Percentiles rank a stretch among this genome's conserved stretches.
These are phyloP conservation scores for Trypanosoma caninum DNA, from an alignment of 208 protist species.

Conservation along the genomic window DNA sequence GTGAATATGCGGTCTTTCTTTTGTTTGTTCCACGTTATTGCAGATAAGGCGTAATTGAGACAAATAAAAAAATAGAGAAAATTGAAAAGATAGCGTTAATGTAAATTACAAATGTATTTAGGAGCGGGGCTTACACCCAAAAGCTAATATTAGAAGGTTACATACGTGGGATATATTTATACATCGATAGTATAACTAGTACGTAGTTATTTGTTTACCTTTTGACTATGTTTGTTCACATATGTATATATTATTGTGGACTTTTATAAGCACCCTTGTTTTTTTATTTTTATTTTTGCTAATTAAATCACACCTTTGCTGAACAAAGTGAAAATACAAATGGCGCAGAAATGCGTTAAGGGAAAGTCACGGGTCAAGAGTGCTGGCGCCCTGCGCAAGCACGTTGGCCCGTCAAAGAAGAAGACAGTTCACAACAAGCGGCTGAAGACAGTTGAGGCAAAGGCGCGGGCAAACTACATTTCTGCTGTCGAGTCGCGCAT, in stretches of 20 bases:
- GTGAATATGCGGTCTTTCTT: too few species aligned
- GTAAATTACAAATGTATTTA: too few species aligned
- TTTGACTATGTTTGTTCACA: background rate
- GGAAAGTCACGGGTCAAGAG: slow-evolving; percentile 77
- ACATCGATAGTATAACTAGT: background rate
- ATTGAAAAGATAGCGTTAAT: background rate
- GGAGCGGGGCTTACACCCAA: too few species aligned
- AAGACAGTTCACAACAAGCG: slow-evolving; percentile 73
- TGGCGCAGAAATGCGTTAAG: slow-evolving; percentile 76
- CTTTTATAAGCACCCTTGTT: background rate
- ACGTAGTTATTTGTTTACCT: background rate
- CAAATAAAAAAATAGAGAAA: slow-evolving; percentile 1
- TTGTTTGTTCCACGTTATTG: too few species aligned
- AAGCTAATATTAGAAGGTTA: background rate
- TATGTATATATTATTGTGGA: background rate
- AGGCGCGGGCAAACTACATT: slow-evolving; percentile 80
- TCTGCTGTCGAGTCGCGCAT: slow-evolving; percentile 76
- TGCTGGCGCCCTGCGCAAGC: slow-evolving; percentile 75
- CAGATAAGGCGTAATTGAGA: too few species aligned
- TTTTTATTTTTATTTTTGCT: too few species aligned
- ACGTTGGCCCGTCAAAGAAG: slow-evolving; percentile 78
- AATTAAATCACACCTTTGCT: too few species aligned
- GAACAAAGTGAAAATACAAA: slow-evolving; percentile 29
- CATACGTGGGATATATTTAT: background rate
- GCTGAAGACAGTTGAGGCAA: slow-evolving; percentile 45